These are phyloP conservation scores for Candolleomyces efflorescens DNA, from an alignment of 768 basidiomycete genomes.

Conservation along the genomic window DNA sequence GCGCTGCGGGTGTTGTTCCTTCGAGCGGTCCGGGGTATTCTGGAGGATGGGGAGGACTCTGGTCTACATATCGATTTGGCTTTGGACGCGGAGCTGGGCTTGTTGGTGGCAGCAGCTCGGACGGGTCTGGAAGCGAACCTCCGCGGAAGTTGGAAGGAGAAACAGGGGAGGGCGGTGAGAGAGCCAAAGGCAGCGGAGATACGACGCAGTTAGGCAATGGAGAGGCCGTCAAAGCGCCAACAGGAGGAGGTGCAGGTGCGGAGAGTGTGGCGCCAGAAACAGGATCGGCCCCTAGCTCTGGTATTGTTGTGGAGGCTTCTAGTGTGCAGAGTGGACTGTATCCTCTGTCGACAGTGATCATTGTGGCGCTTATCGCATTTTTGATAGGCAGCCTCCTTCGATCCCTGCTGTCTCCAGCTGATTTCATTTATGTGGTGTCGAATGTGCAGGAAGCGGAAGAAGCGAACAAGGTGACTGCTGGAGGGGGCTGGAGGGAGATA, in stretches of 20 bases:
- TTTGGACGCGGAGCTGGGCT: constrained; percentile 10
- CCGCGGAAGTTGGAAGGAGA: constrained; percentile 34
- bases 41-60: constrained; percentile 5
- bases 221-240: neutral
- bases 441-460: constrained; percentile 52
- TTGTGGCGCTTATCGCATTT: constrained; percentile 84
- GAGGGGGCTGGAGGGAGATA: constrained; percentile 79
- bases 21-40: neutral
- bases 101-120: constrained; percentile 10
- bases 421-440: constrained; percentile 79
- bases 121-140: constrained; percentile 11
- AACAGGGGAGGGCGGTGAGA: constrained; percentile 25
- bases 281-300: neutral
- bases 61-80: constrained; percentile 10
- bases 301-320: neutral
- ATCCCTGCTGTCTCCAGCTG: constrained; percentile 84
- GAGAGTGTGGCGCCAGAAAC: neutral
- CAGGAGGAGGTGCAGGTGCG: neutral
- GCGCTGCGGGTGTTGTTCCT: neutral
- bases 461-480: constrained; percentile 22
- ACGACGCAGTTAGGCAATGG: constrained; percentile 10
- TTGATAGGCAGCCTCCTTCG: constrained; percentile 88
- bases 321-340: constrained; percentile 20
- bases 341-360: constrained; percentile 55
- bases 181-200: constrained; percentile 9